Evolutionary conservation across 1,139 yeast genomes (phyloP), one percentile per base, ranked within the genome.

Genomic region (Candida mesenterica): DNA sequence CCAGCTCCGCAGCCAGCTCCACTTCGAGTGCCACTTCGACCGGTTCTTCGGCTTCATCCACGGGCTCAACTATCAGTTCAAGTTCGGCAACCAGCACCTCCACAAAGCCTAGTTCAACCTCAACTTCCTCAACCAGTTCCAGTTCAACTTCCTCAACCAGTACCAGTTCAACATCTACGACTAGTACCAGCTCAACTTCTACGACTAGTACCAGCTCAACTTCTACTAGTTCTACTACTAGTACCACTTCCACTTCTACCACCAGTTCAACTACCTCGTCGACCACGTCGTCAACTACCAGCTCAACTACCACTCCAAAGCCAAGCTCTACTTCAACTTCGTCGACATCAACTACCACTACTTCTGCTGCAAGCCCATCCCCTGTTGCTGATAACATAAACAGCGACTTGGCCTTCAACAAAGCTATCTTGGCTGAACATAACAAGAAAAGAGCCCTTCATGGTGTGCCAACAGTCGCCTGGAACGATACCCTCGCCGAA

Each of bases 371-470:
- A 16, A 14, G 43, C 15, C 18, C 43, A 9, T 16, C 34, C 26
- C 26, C 48, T 6, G 25, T 30, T 31, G 36, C 44, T 13, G n/a
- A 30, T 15, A 38, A 36, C 37, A n/a, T 29, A 15, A 38, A 36
- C 37, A 29, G 34, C 36, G 47, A 44, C 19, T 22, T 14, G 7
- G 34, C 24, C 5, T 46, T 45, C 42, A 41, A 46, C 28, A 20
- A 15, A 15, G 59, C 46, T 4, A 64, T 78, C 36, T 61, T 79
- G 41, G 54, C 49, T 27, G 78, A 63, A 34, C 82, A 77, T 57
- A 79, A 79, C 55, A 47, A 33, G 8, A 68, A 72, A 57, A 67
- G 85, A 65, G 75, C 75, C 16, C 62, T 68, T 39, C 84, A 79
- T 46, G 72, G 73, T 24, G 73, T 72, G 17, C 69, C 59, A 28